Base-by-base conservation (phyloP, 2,329 filamentous ascomycete genomes). In the Amauroascus niger region DNA sequence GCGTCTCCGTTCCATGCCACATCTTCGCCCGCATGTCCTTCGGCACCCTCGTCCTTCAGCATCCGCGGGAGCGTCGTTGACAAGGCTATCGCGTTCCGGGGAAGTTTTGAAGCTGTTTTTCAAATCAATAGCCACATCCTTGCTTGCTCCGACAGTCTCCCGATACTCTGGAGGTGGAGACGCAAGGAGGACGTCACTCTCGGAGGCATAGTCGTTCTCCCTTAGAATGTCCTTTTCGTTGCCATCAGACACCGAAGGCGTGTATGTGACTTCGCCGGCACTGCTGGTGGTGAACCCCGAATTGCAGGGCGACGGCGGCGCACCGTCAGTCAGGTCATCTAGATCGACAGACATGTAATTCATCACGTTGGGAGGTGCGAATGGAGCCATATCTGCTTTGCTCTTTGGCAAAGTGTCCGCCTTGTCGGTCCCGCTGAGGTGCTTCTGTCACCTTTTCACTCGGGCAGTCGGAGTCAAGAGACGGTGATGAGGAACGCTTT, bases 221-320 rank as follows among this genome's bases (percentile, higher is more conserved):
- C 22, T 32, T 14, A 14, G 6, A 11, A 5, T 32, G 22, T 1
- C 35, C 14, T 30, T 48, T 32, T 9, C 37, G 7, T 53, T 16
- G 32, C 32, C 9, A 13, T 53, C 43, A n/a, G 51, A 53, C 11
- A n/a, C 33, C 9, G 51, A 53, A 28, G 51, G 51, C 2, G 51
- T 53, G 26, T 53, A 47, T 22, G 48, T 32, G 9, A 20, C 32
- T 8, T 47, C 43, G 11, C 35, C 20, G 14, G n/a, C 11, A 16
- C 30, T 30, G 3, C 6, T 39, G 7, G 43, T 30, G 6, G 51
- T 30, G 6, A 20, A 18, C 7, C 26, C 26, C 16, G 41, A 37
- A 16, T 13, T 30, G 22, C 13, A n/a, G 16, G 51, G 51, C 14
- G 32, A 40, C 16, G 20, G 43, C 5, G 32, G 47, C 2, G 14